Conservation (phyloP, 2,329 filamentous ascomycete species). For the Cladosporium halotolerans region DNA sequence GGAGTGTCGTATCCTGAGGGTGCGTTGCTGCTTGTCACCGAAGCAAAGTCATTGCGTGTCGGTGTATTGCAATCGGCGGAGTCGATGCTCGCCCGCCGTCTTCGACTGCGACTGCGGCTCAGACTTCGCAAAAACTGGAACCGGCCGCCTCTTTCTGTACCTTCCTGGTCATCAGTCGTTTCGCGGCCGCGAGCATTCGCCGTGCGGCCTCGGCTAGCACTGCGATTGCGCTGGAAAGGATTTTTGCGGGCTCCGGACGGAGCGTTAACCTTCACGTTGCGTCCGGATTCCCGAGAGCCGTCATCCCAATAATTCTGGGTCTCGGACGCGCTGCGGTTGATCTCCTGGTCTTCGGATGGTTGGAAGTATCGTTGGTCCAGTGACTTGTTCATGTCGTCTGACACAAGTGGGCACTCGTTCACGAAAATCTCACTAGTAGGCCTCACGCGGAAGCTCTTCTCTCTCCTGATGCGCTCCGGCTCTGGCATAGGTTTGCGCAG, state of each 20-base stretch:
- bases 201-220: slow-evolving; percentile 6
- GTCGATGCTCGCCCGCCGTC: slow-evolving; percentile 11
- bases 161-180: not conserved
- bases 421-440: not conserved
- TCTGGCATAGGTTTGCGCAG: slow-evolving; percentile 28
- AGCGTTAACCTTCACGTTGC: not conserved
- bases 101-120: slow-evolving; percentile 20
- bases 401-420: slow-evolving; percentile 1
- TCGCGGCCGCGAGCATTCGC: not conserved
- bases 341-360: slow-evolving; percentile 1
- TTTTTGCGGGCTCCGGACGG: not conserved
- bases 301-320: slow-evolving; percentile 7
- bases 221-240: slow-evolving; percentile 6
- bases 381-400: slow-evolving; percentile 2
- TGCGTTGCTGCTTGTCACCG: not conserved
- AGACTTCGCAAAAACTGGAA: slow-evolving; percentile 7
- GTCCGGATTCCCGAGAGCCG: slow-evolving; percentile 2
- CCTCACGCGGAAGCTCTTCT: slow-evolving; percentile 13
- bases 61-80: slow-evolving; percentile 10
- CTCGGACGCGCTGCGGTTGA: slow-evolving; percentile 3
- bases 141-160: not conserved
- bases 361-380: slow-evolving; percentile 8
- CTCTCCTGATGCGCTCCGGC: slow-evolving; percentile 21
- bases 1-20: not conserved
- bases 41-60: not conserved